These are phyloP conservation scores for Puccinia triticina DNA, from an alignment of 1,284 basidiomycete species.

Conservation along the genomic window DNA sequence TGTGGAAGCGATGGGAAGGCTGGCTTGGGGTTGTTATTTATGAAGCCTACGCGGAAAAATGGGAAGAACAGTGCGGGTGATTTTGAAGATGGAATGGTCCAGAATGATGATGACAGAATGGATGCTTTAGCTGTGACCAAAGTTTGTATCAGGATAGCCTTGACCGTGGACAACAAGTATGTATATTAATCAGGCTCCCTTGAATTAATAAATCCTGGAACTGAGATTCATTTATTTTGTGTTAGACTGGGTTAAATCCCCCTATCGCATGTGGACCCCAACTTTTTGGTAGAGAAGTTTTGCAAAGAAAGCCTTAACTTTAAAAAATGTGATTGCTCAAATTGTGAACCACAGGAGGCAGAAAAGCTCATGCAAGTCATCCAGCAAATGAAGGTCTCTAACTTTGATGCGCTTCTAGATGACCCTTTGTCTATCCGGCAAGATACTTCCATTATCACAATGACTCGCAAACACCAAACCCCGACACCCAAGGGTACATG, in stretches of 20 bases:
- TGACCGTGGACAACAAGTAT: neutral
- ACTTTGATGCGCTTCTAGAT: neutral
- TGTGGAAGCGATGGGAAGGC: neutral
- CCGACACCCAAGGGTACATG: neutral
- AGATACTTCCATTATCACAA: neutral
- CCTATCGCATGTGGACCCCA: neutral
- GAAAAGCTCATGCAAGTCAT: neutral
- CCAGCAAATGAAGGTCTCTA: neutral
- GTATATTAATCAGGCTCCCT: too few relatives aligned
- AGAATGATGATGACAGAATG: neutral
- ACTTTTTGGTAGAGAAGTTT: neutral
- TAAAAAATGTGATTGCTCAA: neutral
- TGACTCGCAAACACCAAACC: neutral
- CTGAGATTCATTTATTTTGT: too few relatives aligned
- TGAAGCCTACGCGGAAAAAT: neutral
- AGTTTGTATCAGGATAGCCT: neutral
- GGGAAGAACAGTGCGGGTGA: neutral
- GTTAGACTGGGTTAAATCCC: slow-evolving; percentile 7
- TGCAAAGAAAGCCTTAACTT: neutral
- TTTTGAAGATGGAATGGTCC: neutral
- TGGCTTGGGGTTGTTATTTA: neutral
- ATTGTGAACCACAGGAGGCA: neutral
- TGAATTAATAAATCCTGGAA: too few relatives aligned
- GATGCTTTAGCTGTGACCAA: neutral
- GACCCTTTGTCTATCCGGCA: neutral